Percentiles rank a stretch among this genome's conserved stretches.
Conservation (phyloP, 495 filamentous ascomycete genomes). For the Xylaria longipes region DNA sequence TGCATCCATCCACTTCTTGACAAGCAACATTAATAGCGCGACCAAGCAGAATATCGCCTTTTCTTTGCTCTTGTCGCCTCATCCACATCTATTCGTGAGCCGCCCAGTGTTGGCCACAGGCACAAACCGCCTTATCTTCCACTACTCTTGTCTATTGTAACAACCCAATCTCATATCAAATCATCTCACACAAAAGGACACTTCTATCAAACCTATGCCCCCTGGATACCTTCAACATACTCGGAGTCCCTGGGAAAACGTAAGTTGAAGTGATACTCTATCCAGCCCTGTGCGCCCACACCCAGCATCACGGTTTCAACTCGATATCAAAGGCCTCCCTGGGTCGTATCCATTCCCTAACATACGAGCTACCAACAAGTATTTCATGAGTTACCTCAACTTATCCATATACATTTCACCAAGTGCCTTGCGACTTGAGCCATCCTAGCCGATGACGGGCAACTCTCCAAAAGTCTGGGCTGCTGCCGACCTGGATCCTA, state of each 20-base stretch:
- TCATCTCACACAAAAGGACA: neutral
- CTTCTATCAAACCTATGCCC: neutral
- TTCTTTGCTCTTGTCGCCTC: neutral
- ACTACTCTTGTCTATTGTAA: neutral
- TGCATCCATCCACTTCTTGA: neutral
- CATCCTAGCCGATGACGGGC: constrained; percentile 40
- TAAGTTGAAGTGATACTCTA: neutral
- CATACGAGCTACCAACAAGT: neutral
- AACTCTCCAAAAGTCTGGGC: constrained; percentile 44
- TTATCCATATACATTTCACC: neutral
- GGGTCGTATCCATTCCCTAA: neutral
- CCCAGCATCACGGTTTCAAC: neutral
- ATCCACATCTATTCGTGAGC: neutral
- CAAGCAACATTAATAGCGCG: neutral
- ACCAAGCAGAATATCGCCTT: neutral
- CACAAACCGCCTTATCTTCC: neutral
- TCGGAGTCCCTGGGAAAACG: neutral
- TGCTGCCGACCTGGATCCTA: constrained; percentile 43
- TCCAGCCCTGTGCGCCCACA: neutral
- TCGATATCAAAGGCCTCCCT: neutral
- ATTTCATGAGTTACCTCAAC: neutral
- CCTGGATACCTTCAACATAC: neutral
- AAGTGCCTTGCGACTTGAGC: neutral
- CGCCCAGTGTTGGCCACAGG: neutral
- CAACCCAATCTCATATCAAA: neutral